Base-by-base conservation (phyloP, 2,329 filamentous ascomycete genomes). In the Fusarium sp. region DNA sequence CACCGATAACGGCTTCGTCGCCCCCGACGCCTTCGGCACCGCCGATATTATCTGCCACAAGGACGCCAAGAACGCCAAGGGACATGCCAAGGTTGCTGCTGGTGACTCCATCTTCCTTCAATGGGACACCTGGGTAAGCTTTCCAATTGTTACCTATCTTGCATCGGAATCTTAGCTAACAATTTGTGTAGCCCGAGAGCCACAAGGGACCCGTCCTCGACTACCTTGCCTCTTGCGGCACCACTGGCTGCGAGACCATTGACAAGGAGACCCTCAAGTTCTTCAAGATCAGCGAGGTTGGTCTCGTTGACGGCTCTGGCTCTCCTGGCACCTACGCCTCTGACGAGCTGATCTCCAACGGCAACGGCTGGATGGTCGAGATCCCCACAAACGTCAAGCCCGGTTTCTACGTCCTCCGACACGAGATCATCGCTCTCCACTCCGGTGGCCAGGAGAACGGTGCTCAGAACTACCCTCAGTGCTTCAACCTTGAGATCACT, bases 211-310 rank as follows among this genome's bases (percentile, higher is more conserved):
- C 90, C 27, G 86, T 92, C 75, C 83, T 92, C 67, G 86, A 86
- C 78, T 92, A 91, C 83, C 81, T 92, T 39, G 90, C 90, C 66
- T 83, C 85, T 74, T 90, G 88, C 81, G 73, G 74, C 39, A 80
- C 83, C 59, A 85, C 83, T 37, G 85, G 89, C 76, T 91, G 88
- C 78, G 81, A 84, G 55, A 77, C 79, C 1, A 87, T 87, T 62
- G 85, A 87, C 79, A 87, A 89, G 80, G 79, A 79, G 7, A 76
- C 80, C 10, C 84, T 91, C 56, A 79, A 87, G 73, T 91, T 87
- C 81, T 88, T 90, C 85, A 92, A 92, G 86, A 90, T 92, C 66
- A 84, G 85, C 53, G 85, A 86, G 72, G 82, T 78, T 39, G 90
- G 89, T 72, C 82, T 89, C 28, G 77, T 86, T 61, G 65, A 74